Evolutionary conservation across 257 asterid genomes (phyloP).

Genomic region (Solanum lignicaule): DNA sequence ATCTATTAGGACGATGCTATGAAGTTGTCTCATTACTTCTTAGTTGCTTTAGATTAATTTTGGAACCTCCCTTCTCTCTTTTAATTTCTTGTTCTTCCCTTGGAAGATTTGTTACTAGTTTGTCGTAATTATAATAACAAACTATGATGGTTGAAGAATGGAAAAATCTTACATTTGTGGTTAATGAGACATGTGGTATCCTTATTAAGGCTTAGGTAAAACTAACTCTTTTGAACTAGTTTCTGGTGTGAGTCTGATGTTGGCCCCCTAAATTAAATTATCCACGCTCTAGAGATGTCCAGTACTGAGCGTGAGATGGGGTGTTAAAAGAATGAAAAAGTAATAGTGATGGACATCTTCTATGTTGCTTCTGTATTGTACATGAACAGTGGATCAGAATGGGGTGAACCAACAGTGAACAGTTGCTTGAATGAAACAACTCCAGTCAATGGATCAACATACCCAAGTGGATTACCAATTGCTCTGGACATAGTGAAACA

Average conservation of each 20-base stretch:
- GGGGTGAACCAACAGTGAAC: slow-evolving; percentile 22
- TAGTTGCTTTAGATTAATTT: background rate
- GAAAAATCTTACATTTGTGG: too few species aligned
- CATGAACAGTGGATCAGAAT: slow-evolving; percentile 35
- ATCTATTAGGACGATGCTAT: background rate
- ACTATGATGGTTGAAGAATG: background rate
- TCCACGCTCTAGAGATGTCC: background rate
- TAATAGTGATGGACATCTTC: too few species aligned
- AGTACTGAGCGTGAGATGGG: background rate
- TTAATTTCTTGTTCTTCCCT: background rate
- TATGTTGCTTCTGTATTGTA: background rate
- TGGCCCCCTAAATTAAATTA: background rate
- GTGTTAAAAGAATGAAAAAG: too few species aligned
- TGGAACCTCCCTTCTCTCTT: background rate
- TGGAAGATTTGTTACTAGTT: background rate
- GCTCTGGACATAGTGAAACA: slow-evolving; percentile 27
- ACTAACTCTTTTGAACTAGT: background rate
- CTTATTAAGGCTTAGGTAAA: background rate
- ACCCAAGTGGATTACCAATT: slow-evolving; percentile 35
- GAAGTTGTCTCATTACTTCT: background rate
- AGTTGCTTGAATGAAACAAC: slow-evolving; percentile 32
- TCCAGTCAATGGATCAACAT: slow-evolving; percentile 33
- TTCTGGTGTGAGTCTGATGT: background rate
- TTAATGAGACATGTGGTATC: background rate
- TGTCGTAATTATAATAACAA: too few species aligned